Evolutionary conservation across 257 asterid species (phyloP).

Genomic region (Schizonepeta tenuifolia): DNA sequence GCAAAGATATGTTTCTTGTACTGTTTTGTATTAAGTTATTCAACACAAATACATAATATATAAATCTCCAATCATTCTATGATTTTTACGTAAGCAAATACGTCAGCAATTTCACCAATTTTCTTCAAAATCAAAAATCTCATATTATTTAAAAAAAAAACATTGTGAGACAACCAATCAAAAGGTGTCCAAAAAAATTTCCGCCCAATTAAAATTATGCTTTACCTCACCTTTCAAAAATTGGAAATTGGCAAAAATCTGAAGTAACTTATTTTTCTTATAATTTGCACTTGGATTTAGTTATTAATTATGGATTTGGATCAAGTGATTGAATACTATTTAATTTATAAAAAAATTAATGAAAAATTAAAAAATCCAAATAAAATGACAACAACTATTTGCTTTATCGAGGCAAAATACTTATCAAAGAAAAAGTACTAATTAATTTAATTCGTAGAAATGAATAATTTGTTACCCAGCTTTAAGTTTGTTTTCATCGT

Average conservation of each 20-base stretch:
- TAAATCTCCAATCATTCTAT: conserved; percentile 16
- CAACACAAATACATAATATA: background rate
- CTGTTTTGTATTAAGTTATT: background rate
- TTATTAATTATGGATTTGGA: background rate
- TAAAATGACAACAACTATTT: no score
- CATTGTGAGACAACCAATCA: conserved; percentile 3
- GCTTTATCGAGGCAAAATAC: no score
- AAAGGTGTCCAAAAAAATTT: background rate
- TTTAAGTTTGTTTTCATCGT: no score
- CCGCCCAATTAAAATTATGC: no score
- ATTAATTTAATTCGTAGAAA: no score
- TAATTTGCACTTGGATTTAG: background rate
- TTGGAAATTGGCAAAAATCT: background rate
- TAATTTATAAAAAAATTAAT: no score
- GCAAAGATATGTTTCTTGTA: conserved; percentile 30
- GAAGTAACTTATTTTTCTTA: background rate
- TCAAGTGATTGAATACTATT: background rate
- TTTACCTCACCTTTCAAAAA: background rate
- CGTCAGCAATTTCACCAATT: conserved; percentile 32
- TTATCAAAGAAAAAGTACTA: no score
- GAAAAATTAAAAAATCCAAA: no score
- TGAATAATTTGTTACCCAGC: no score
- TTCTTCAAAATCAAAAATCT: background rate
- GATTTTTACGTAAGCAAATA: conserved; percentile 37
- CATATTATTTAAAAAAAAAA: background rate